These are phyloP conservation scores for Coemansia asiatica DNA, from an alignment of 192 early-diverging fungal genomes.

Conservation along the genomic window DNA sequence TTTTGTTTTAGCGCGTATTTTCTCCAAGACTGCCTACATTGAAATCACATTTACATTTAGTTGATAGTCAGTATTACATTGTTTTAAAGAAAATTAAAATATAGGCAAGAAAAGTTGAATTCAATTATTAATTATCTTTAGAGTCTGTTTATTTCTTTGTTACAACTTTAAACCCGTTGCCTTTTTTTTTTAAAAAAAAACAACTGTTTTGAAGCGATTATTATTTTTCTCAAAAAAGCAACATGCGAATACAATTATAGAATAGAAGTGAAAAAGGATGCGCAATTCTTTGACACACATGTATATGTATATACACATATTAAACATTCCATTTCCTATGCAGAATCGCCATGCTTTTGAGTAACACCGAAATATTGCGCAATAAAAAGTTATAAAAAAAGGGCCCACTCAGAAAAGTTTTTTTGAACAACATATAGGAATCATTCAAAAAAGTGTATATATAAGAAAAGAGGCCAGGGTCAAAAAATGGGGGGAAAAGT, in stretches of 20 bases:
- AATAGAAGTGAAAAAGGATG: neutral
- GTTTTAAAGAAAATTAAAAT: neutral
- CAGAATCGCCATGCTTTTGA: neutral
- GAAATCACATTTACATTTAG: neutral
- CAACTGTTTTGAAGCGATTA: too few relatives aligned
- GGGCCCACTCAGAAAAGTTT: too few relatives aligned
- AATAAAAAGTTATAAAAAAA: constrained; percentile 10
- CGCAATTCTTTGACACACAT: neutral
- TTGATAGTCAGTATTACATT: neutral
- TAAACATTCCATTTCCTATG: too few relatives aligned
- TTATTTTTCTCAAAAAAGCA: too few relatives aligned
- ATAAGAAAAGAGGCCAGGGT: too few relatives aligned
- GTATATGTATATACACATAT: neutral
- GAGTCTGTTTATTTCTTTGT: too few relatives aligned
- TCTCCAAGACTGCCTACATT: constrained; percentile 75
- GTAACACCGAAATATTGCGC: neutral
- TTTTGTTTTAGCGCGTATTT: constrained; percentile 72
- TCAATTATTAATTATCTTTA: neutral
- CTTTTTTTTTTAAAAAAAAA: too few relatives aligned
- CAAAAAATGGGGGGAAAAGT: neutral
- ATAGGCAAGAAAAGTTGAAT: neutral
- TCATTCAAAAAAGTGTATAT: neutral
- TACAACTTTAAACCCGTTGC: too few relatives aligned
- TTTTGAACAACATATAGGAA: neutral
- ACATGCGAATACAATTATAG: constrained; percentile 6